Conservation (phyloP, 108 stramenopile genomes). For the Fistulifera pelliculosa region DNA sequence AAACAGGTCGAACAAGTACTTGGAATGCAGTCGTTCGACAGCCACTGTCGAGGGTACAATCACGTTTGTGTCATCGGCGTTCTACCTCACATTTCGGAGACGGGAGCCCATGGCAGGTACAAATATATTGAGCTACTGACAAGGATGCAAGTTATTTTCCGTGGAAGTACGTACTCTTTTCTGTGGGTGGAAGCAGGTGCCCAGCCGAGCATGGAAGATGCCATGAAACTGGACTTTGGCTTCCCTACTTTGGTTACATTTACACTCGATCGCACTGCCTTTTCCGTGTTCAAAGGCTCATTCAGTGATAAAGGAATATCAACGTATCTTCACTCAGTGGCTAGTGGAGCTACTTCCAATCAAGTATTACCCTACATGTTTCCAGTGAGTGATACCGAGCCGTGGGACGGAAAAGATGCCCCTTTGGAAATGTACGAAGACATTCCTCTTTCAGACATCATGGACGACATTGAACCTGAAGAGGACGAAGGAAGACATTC, state of each 20-base stretch:
- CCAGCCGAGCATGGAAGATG: conserved; percentile 25
- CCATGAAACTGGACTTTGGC: conserved; percentile 30
- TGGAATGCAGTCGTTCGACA: conserved; percentile 2
- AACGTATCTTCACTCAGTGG: conserved; percentile 18
- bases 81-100: conserved; percentile 31
- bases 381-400: conserved; percentile 16
- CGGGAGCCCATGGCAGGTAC: conserved; percentile 22
- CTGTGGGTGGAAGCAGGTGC: conserved; percentile 30
- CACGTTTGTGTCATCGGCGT: conserved; percentile 27
- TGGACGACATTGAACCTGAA: conserved; percentile 22
- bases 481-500: conserved; percentile 2
- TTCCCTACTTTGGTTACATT: conserved; percentile 28
- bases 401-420: conserved; percentile 34
- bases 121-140: conserved; percentile 16
- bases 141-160: conserved; percentile 11
- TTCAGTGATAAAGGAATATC: conserved; percentile 24
- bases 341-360: conserved; percentile 16
- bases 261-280: conserved; percentile 19
- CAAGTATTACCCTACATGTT: background rate
- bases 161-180: conserved; percentile 14
- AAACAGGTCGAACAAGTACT: conserved; percentile 22
- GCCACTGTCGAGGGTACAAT: conserved; percentile 21
- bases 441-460: conserved; percentile 19
- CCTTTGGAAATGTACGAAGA: conserved; percentile 20
- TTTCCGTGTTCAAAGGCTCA: conserved; percentile 12